Evolutionary conservation across 2,329 filamentous ascomycete species (phyloP).

Genomic region (Fusarium pilosicola): DNA sequence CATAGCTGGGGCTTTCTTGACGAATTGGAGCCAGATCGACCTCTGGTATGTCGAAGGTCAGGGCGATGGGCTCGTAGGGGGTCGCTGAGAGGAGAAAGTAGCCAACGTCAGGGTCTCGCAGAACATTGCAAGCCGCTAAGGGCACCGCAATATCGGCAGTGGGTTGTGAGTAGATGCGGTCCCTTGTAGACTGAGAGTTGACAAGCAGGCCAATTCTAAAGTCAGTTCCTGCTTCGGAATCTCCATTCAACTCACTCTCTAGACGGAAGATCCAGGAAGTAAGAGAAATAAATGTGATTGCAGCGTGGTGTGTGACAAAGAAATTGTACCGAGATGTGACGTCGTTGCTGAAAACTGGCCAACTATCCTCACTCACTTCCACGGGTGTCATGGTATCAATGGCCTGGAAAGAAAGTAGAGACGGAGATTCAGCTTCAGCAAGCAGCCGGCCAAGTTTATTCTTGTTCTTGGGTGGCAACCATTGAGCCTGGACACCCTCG

Average conservation of each 20-base stretch:
- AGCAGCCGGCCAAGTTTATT: conserved; percentile 55
- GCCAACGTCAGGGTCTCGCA: conserved; percentile 70
- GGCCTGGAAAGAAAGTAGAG: conserved; percentile 69
- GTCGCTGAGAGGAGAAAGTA: conserved; percentile 71
- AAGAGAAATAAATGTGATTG: conserved; percentile 69
- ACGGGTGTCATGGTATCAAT: conserved; percentile 66
- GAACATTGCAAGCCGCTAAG: conserved; percentile 63
- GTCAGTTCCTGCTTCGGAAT: conserved; percentile 67
- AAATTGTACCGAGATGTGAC: conserved; percentile 71
- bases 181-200: conserved; percentile 66
- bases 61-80: conserved; percentile 64
- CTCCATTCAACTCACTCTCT: conserved; percentile 67
- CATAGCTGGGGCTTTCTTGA: conserved; percentile 56
- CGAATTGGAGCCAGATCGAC: conserved; percentile 57
- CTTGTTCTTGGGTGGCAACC: conserved; percentile 68
- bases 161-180: conserved; percentile 66
- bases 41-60: conserved; percentile 70
- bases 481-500: conserved; percentile 72
- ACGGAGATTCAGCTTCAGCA: conserved; percentile 54
- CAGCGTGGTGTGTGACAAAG: conserved; percentile 69
- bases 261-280: conserved; percentile 72
- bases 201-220: conserved; percentile 70
- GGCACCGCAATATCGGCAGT: conserved; percentile 58
- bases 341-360: conserved; percentile 72
- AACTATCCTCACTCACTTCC: conserved; percentile 66